Conservation (phyloP, 2,329 filamentous ascomycete genomes). For the Amylocarpus encephaloides region DNA sequence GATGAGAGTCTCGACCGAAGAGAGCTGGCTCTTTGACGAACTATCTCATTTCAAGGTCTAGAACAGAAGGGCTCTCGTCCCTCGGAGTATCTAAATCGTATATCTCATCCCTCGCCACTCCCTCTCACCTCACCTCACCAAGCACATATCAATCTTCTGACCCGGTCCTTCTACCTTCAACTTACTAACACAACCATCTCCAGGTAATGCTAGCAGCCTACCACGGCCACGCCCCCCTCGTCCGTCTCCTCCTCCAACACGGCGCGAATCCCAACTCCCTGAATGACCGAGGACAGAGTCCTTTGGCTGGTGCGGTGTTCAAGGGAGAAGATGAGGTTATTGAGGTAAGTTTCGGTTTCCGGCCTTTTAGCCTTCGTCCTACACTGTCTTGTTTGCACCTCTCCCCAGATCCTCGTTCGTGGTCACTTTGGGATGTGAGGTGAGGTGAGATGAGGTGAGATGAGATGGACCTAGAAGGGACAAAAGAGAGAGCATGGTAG, state of each 20-base stretch:
- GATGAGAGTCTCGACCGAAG: too few species aligned
- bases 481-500: not conserved
- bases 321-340: constrained; percentile 63
- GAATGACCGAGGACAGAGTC: constrained; percentile 63
- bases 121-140: too few species aligned
- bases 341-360: constrained; percentile 36
- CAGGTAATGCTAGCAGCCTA: constrained; percentile 69
- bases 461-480: not conserved
- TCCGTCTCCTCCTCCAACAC: constrained; percentile 52
- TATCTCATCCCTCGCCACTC: too few species aligned
- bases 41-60: too few species aligned
- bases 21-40: too few species aligned
- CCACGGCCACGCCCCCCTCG: constrained; percentile 56
- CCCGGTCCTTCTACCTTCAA: not conserved
- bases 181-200: not conserved
- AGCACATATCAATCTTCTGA: too few species aligned
- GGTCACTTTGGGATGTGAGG: too few species aligned
- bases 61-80: too few species aligned
- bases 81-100: too few species aligned
- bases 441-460: too few species aligned
- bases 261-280: constrained; percentile 62
- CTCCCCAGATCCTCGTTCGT: too few species aligned
- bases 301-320: constrained; percentile 66
- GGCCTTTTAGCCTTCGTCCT: not conserved
- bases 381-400: not conserved